Base-by-base conservation (phyloP, 129 eudicot genomes). In the Ambrosia artemisiifolia region DNA sequence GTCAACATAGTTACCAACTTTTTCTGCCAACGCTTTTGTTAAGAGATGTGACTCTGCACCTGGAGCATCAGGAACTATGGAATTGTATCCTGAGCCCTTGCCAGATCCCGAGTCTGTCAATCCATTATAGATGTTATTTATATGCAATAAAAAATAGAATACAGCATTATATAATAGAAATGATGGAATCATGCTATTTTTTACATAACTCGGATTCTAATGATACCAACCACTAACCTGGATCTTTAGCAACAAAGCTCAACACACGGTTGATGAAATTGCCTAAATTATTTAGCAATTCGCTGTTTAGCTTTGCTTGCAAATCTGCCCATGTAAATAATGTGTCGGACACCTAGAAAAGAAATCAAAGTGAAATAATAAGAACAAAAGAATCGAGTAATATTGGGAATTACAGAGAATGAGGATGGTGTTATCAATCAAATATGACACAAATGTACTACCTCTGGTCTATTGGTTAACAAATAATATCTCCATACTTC, bases 401-500 rank as follows among this genome's bases (percentile, higher is more conserved):
- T 14, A 34, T 24, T 34, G 61, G 10, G 56, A 49, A 19, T 14
- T 11, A 62, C 63, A 2, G 54, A 20, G 6, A 14, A 30, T n/a
- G 33, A 53, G 48, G 70, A 17, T 38, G 17, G 33, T 67, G 46
- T 24, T 24, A 68, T 43, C 32, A 10, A 59, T 53, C 20, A 65
- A 40, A 40, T 78, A 77, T 33, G 48, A 62, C 13, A 11, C 55
- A 69, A 81, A 33, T 47, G 65, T 81, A 47, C 33, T 69, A 89
- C 98, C 95, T 93, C 98, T 28, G 98, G 98, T 73, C 98, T 84
- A 79, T 90, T 90, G 51, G 91, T 86, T 61, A 95, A 80, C 80
- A 95, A 51, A 75, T 95, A 95, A 78, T 95, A 95, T 65, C 99
- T 82, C 99, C 99, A 95, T 14, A 95, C 99, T 87, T 90, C 99